Conservation (phyloP, 148 eudicot species). For the Spergularia marina region DNA sequence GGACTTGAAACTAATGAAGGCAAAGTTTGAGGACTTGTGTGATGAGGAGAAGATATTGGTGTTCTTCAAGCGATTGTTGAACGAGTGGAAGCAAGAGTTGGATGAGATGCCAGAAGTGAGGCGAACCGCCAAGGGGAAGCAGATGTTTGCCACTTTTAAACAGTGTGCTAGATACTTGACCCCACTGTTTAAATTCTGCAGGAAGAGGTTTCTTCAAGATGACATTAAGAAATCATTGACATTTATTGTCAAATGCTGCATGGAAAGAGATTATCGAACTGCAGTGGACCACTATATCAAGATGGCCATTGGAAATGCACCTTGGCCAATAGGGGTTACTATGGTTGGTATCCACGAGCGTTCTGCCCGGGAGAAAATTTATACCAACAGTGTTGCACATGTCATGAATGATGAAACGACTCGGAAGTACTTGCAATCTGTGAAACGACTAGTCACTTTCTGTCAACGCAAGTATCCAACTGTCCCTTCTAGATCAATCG, state of each 20-base stretch:
- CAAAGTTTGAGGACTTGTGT: slow-evolving; percentile 70
- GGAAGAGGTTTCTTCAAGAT: slow-evolving; percentile 88
- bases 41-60: slow-evolving; percentile 96
- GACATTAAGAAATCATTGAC: slow-evolving; percentile 74
- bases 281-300: slow-evolving; percentile 95
- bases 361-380: slow-evolving; percentile 97
- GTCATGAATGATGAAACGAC: slow-evolving; percentile 98
- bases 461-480: slow-evolving; percentile 90
- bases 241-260: slow-evolving; percentile 70
- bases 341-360: slow-evolving; percentile 99
- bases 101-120: slow-evolving; percentile 70
- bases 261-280: slow-evolving; percentile 82
- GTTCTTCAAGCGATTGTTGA: slow-evolving; percentile 83
- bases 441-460: slow-evolving; percentile 87
- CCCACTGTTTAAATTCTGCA: slow-evolving; percentile 86
- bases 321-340: slow-evolving; percentile 99
- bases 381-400: slow-evolving; percentile 96
- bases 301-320: slow-evolving; percentile 95
- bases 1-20: slow-evolving; percentile 84
- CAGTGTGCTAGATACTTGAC: slow-evolving; percentile 91
- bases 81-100: slow-evolving; percentile 89
- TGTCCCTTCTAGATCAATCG: slow-evolving; percentile 90
- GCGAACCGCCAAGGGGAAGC: slow-evolving; percentile 88
- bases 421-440: slow-evolving; percentile 90
- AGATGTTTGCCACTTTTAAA: slow-evolving; percentile 86